These are phyloP conservation scores for Cryptosporidium meleagridis DNA, from an alignment of 169 alveolate species.

Conservation along the genomic window DNA sequence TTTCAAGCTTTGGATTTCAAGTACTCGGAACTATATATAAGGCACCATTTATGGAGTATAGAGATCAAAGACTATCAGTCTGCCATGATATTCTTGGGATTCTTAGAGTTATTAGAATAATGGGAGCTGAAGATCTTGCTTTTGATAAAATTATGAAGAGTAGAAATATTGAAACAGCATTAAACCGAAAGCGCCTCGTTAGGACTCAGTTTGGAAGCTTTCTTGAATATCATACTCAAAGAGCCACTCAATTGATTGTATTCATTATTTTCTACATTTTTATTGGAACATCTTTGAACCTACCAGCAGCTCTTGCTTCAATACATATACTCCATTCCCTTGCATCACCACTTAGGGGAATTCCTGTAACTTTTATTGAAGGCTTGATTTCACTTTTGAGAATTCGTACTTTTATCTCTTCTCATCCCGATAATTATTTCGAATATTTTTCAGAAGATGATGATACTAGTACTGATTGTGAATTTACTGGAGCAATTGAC, in stretches of 20 bases:
- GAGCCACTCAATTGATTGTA: constrained; percentile 55
- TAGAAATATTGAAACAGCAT: constrained; percentile 23
- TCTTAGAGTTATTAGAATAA: constrained; percentile 39
- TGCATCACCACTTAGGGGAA: constrained; percentile 64
- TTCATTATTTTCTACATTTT: constrained; percentile 37
- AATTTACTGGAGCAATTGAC: not conserved
- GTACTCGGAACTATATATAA: constrained; percentile 50
- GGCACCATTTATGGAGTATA: constrained; percentile 60
- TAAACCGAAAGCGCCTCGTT: constrained; percentile 50
- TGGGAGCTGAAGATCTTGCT: constrained; percentile 60
- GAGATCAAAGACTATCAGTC: constrained; percentile 49
- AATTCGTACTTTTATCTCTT: constrained; percentile 12
- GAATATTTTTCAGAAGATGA: constrained; percentile 18
- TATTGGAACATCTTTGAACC: constrained; percentile 14
- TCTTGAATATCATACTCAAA: constrained; percentile 62
- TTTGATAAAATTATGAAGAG: not conserved
- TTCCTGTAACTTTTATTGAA: constrained; percentile 69
- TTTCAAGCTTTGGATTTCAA: constrained; percentile 59
- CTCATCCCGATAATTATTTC: constrained; percentile 19
- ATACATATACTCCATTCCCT: constrained; percentile 67
- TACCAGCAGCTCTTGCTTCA: constrained; percentile 53
- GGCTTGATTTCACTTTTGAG: constrained; percentile 67
- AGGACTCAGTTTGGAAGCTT: constrained; percentile 71
- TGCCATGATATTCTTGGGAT: constrained; percentile 68
- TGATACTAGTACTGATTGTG: constrained; percentile 52